phyloP scores from a whole-genome alignment of 2,329 filamentous ascomycete species.

The Colletotrichum orchidophilum region DNA sequence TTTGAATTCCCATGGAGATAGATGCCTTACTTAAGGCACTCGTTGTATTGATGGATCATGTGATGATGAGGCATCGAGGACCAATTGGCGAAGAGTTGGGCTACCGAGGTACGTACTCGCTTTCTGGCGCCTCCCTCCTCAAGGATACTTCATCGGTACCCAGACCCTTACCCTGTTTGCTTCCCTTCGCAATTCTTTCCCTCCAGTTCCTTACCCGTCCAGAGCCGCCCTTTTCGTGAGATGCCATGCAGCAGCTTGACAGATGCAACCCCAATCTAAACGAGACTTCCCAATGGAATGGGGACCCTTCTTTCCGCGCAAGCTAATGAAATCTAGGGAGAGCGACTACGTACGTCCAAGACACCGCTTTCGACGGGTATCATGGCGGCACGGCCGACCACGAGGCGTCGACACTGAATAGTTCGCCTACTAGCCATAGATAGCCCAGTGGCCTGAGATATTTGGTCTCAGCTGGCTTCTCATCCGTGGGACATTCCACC shows the following conservation, averaged over 20 bases:
- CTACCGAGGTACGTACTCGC: conserved; percentile 6
- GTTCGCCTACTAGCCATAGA: neutral
- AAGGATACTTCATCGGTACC: neutral
- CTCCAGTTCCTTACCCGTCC: neutral
- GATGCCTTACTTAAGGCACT: neutral
- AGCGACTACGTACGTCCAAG: conserved; percentile 12
- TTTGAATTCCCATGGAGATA: neutral
- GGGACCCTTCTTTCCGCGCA: conserved; percentile 17
- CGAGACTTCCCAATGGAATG: conserved; percentile 28
- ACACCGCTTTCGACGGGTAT: conserved; percentile 2
- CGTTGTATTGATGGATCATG: neutral
- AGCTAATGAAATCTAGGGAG: conserved; percentile 24
- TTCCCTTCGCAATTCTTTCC: neutral
- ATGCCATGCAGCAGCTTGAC: conserved; percentile 1
- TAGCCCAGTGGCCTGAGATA: neutral
- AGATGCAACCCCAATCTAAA: conserved; percentile 30
- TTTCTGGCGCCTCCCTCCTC: no score
- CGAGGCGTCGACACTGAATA: conserved; percentile 4
- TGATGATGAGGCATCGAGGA: neutral
- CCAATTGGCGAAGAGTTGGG: neutral
- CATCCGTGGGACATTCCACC: neutral
- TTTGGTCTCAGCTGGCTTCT: conserved; percentile 18
- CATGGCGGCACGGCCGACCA: neutral
- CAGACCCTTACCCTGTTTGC: neutral
- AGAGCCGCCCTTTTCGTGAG: conserved; percentile 14